These are phyloP conservation scores for Pythium myriotylum DNA, from an alignment of 352 stramenopile genomes.

Conservation along the genomic window DNA sequence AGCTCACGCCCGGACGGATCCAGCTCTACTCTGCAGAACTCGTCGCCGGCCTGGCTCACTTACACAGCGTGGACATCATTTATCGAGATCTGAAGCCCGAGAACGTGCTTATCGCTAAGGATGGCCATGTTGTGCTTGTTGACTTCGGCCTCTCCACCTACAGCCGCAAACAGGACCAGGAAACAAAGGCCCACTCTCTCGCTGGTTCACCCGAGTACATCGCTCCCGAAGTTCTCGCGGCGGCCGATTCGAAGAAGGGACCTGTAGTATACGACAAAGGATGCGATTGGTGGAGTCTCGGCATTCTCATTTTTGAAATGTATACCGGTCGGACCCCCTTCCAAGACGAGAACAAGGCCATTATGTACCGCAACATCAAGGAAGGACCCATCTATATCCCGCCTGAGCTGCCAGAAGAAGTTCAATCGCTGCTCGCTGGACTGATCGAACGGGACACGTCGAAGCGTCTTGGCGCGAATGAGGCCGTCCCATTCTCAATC, in stretches of 20 bases:
- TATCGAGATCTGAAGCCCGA: conserved; percentile 90
- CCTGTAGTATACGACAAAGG: conserved; percentile 63
- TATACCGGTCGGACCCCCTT: conserved; percentile 90
- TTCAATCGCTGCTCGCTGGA: conserved; percentile 72
- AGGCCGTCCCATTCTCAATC: conserved; percentile 83
- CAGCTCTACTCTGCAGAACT: conserved; percentile 87
- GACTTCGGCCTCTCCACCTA: conserved; percentile 92
- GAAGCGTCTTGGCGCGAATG: conserved; percentile 77
- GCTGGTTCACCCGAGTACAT: conserved; percentile 91
- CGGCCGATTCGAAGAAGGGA: conserved; percentile 47
- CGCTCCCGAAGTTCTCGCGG: conserved; percentile 88
- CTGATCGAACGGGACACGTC: conserved; percentile 76
- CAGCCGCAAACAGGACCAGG: conserved; percentile 36
- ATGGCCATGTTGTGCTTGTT: conserved; percentile 89
- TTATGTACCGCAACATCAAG: conserved; percentile 93
- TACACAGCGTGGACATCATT: conserved; percentile 91
- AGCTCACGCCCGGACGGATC: conserved; percentile 70
- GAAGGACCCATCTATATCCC: conserved; percentile 83
- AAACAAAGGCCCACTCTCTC: conserved; percentile 71
- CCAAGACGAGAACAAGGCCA: conserved; percentile 89
- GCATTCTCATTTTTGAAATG: conserved; percentile 93
- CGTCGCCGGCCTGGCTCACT: conserved; percentile 78
- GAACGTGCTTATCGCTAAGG: conserved; percentile 87
- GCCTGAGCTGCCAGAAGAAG: conserved; percentile 65
- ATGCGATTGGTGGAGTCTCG: conserved; percentile 92